Conservation (phyloP, 805 yeast genomes). For the Metschnikowia bowlesiae region DNA sequence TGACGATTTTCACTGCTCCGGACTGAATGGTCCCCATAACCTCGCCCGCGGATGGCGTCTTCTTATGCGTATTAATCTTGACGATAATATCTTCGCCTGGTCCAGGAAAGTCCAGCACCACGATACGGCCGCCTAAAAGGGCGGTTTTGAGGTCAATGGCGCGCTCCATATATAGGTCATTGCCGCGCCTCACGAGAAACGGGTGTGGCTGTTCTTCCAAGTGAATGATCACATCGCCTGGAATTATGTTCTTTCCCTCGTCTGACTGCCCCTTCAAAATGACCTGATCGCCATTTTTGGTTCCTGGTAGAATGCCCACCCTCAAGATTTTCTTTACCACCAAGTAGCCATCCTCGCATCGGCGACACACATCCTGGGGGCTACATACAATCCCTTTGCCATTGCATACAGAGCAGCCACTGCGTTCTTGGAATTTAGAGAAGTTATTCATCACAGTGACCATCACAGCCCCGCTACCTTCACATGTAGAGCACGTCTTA, state of each 20-base stretch:
- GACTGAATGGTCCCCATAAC: slow-evolving; percentile 53
- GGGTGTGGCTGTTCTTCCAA: slow-evolving; percentile 40
- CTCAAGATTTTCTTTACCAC: slow-evolving; percentile 48
- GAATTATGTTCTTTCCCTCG: slow-evolving; percentile 52
- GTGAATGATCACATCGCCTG: slow-evolving; percentile 65
- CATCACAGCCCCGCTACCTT: slow-evolving; percentile 44
- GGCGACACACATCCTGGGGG: slow-evolving; percentile 21
- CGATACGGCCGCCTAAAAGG: slow-evolving; percentile 51
- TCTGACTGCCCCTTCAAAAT: slow-evolving; percentile 60
- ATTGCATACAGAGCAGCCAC: slow-evolving; percentile 30
- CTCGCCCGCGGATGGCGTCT: slow-evolving; percentile 25
- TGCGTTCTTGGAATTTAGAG: slow-evolving; percentile 38
- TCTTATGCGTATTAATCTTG: slow-evolving; percentile 35
- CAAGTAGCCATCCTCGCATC: slow-evolving; percentile 36
- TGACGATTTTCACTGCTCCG: slow-evolving; percentile 44
- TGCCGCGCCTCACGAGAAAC: slow-evolving; percentile 37
- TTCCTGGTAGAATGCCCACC: slow-evolving; percentile 54
- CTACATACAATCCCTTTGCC: slow-evolving; percentile 30
- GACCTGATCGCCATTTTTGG: slow-evolving; percentile 47
- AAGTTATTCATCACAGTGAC: slow-evolving; percentile 40
- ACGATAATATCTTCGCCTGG: slow-evolving; percentile 28
- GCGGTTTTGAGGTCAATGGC: slow-evolving; percentile 52
- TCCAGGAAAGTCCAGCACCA: slow-evolving; percentile 29
- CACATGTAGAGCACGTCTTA: slow-evolving; percentile 32
- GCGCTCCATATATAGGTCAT: slow-evolving; percentile 42